A percentile compares a stretch with the other conserved stretches of the same genome.
Conservation (phyloP, 257 asterid genomes). For the Ballota nigra region DNA sequence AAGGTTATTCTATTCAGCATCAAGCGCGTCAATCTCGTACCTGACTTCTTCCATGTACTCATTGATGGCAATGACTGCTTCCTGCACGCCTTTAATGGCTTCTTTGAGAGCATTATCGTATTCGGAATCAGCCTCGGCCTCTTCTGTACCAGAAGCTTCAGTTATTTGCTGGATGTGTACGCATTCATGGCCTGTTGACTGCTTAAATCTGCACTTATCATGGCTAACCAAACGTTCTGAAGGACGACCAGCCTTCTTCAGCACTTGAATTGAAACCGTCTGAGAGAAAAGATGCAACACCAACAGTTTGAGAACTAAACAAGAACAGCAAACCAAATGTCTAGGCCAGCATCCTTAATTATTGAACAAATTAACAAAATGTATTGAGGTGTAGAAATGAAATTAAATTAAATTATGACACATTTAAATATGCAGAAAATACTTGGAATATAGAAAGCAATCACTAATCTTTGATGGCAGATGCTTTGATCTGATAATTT, state of each 20-base stretch:
- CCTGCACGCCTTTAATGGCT: slow-evolving; percentile 83
- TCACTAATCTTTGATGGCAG: neutral
- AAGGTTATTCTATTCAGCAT: slow-evolving; percentile 46
- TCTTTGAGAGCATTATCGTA: slow-evolving; percentile 81
- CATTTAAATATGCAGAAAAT: neutral
- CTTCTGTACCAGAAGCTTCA: slow-evolving; percentile 95
- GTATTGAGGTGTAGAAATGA: neutral
- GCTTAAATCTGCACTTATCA: slow-evolving; percentile 67
- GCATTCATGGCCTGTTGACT: slow-evolving; percentile 70
- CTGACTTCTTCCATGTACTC: slow-evolving; percentile 90
- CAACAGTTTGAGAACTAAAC: neutral
- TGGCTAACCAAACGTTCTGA: slow-evolving; percentile 91
- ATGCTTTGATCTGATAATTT: neutral
- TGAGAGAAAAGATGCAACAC: slow-evolving; percentile 31
- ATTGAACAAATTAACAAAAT: neutral
- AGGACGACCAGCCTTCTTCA: slow-evolving; percentile 93
- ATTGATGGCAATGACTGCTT: slow-evolving; percentile 68
- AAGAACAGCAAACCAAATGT: neutral
- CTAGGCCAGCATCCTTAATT: neutral
- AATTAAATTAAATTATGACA: neutral
- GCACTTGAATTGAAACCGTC: slow-evolving; percentile 89
- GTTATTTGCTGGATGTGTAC: slow-evolving; percentile 85
- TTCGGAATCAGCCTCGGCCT: slow-evolving; percentile 93
- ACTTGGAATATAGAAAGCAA: neutral
- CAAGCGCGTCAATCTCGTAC: slow-evolving; percentile 88